phyloP scores from a whole-genome alignment of 164 flowering plant genomes.

The Tetracentron sinense region DNA sequence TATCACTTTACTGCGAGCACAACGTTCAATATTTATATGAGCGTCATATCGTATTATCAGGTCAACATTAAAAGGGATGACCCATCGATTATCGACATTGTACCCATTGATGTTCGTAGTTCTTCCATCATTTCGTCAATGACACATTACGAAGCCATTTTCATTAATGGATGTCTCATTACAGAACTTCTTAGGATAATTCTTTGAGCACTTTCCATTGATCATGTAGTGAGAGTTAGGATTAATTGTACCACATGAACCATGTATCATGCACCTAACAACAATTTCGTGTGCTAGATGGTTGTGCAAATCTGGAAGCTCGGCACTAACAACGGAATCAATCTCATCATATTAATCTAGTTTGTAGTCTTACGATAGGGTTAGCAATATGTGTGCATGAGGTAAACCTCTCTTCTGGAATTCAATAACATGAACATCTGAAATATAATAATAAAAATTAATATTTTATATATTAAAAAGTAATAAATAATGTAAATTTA shows the following conservation, averaged over 20 bases:
- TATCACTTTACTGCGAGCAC: neutral
- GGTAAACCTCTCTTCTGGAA: constrained; percentile 20
- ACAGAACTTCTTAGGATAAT: neutral
- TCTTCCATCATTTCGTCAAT: neutral
- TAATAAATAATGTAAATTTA: neutral
- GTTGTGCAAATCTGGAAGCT: neutral
- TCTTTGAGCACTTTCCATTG: neutral
- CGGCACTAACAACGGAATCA: neutral
- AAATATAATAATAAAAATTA: too few species aligned
- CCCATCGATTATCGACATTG: neutral
- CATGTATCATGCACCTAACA: neutral
- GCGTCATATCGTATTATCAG: neutral
- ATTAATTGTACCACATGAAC: neutral
- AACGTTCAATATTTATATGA: neutral
- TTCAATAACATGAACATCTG: neutral
- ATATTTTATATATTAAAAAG: too few species aligned
- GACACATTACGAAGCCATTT: neutral
- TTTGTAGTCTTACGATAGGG: neutral
- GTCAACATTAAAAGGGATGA: neutral
- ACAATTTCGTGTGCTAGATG: neutral
- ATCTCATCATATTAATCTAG: neutral
- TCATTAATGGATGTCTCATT: neutral
- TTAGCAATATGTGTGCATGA: constrained; percentile 12
- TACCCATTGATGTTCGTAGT: neutral
- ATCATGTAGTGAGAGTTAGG: neutral